These are phyloP conservation scores for Corchorus olitorius DNA, from an alignment of 345 rosid genomes.

Conservation along the genomic window DNA sequence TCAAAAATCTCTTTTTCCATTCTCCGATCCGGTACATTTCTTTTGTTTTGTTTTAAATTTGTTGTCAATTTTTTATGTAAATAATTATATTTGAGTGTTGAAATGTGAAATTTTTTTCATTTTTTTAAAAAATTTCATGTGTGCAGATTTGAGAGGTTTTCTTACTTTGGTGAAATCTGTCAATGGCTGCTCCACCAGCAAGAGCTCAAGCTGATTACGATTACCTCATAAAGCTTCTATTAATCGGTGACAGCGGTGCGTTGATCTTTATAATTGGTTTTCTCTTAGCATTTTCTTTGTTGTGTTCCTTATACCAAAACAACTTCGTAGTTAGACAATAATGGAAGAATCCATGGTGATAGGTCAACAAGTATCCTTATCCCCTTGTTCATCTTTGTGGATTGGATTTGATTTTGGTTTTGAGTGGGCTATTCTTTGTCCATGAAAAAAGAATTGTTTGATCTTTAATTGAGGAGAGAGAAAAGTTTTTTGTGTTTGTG, in stretches of 20 bases:
- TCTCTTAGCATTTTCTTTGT: not conserved
- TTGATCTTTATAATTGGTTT: not conserved
- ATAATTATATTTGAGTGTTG: not conserved
- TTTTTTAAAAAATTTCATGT: not conserved
- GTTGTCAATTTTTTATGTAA: not conserved
- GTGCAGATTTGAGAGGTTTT: not conserved
- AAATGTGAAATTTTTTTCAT: not conserved
- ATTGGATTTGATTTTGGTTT: too few species aligned
- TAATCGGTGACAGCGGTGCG: slow-evolving; percentile 53
- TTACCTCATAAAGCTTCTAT: slow-evolving; percentile 66
- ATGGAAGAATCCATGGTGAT: too few species aligned
- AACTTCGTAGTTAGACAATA: too few species aligned
- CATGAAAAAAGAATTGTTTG: too few species aligned
- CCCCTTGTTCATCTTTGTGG: too few species aligned
- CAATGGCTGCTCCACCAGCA: slow-evolving; percentile 76
- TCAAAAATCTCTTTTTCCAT: not conserved
- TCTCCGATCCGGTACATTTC: slow-evolving; percentile 13
- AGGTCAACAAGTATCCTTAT: too few species aligned
- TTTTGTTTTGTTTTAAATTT: not conserved
- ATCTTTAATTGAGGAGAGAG: too few species aligned
- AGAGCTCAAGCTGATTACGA: slow-evolving; percentile 85
- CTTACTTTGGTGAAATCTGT: not conserved
- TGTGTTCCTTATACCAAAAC: not conserved
- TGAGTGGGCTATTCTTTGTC: too few species aligned
- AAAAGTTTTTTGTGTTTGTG: too few species aligned